Evolutionary conservation across 2,329 filamentous ascomycete genomes (phyloP), one percentile per base, ranked within the genome.

Genomic region (Eurotiales sp.): DNA sequence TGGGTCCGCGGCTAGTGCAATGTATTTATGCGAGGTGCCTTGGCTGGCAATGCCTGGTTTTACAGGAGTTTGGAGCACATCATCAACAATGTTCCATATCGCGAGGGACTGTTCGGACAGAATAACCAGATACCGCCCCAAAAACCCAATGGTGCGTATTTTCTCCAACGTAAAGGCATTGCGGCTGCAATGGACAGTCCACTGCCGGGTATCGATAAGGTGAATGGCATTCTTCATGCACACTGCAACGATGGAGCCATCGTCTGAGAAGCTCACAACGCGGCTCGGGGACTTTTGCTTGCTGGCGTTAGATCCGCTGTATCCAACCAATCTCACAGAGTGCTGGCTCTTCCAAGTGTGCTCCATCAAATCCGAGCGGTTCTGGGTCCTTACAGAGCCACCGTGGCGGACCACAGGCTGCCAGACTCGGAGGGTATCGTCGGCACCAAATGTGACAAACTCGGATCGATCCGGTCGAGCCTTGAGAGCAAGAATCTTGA

Each of bases 381-480:
- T 25, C 32, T 81, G 84, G 19, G 84, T 76, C 8, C 81, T 75
- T 34, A 88, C 72, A 3, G 88, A 88, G 59, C 88, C 82, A 43
- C 84, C 81, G 56, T 83, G 79, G 41, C 87, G 81, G 5, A 80
- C 77, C 66, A 82, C 87, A 10, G 88, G 83, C n/a, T 80, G 81
- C 93, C 93, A 99, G 43, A 93, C 75, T 34, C 88, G 84, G 32
- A 95, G 81, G 19, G 82, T 73, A 10, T 84, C 85, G 65, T 99
- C 92, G 50, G 85, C 82, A 30, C 92, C 93, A 34, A 96, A 77
- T 1, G 91, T 95, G 8, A 88, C 88, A 66, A 97, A 96, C 42
- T 86, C 83, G 44, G 81, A 74, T 7, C 79, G 78, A 3, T 74
- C 77, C 3, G 88, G 87, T 56, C 91, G 85, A 14, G 86, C 79